These are phyloP conservation scores for Zygosaccharomyces pseudobailii DNA, from an alignment of 1,139 yeast species.

Conservation along the genomic window DNA sequence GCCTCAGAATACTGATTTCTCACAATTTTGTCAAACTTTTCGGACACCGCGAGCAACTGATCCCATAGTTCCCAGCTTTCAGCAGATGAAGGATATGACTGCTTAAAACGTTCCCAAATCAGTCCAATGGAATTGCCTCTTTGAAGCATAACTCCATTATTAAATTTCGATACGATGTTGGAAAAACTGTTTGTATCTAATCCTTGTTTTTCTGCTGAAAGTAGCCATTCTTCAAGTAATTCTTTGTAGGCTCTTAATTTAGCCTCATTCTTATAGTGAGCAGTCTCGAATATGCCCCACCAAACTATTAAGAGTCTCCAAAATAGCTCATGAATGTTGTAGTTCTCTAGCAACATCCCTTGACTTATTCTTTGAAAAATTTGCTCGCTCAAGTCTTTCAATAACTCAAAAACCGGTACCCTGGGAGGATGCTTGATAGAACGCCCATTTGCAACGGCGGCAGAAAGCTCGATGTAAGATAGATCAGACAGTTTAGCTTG, in stretches of 20 bases:
- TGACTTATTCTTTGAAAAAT: conserved; percentile 23
- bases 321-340: conserved; percentile 33
- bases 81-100: conserved; percentile 52
- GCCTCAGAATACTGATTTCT: conserved; percentile 54
- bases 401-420: conserved; percentile 46
- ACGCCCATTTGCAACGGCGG: conserved; percentile 57
- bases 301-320: conserved; percentile 43
- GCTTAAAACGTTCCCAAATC: conserved; percentile 66
- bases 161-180: conserved; percentile 36
- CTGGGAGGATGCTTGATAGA: conserved; percentile 56
- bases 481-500: conserved; percentile 49
- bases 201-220: conserved; percentile 16
- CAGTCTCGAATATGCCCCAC: conserved; percentile 43
- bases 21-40: conserved; percentile 56
- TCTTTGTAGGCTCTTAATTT: conserved; percentile 65
- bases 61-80: conserved; percentile 51
- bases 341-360: conserved; percentile 12
- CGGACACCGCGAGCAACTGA: conserved; percentile 41
- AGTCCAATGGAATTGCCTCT: conserved; percentile 64
- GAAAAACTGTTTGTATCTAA: conserved; percentile 16
- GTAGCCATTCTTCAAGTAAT: conserved; percentile 50
- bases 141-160: conserved; percentile 46
- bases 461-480: conserved; percentile 61
- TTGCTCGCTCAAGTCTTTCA: conserved; percentile 35
- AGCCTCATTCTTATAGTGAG: conserved; percentile 56